phyloP scores from a whole-genome alignment of 495 filamentous ascomycete genomes.

The Tetracladium setigerum region DNA sequence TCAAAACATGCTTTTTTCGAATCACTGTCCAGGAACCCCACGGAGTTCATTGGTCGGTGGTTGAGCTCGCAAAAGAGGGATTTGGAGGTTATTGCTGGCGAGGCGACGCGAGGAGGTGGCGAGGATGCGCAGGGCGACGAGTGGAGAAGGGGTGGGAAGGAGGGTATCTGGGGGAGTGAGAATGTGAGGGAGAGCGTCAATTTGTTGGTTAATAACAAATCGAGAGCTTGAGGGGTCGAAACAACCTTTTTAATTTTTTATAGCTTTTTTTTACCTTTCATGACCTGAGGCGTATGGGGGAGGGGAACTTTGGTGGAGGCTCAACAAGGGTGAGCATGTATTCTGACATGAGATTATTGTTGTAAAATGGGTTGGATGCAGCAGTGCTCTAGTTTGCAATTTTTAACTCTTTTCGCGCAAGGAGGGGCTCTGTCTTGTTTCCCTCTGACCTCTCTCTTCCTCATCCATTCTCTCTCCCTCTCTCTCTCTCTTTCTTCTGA shows the following conservation, averaged over 20 bases:
- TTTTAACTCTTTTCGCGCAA: too few species aligned
- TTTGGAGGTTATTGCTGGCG: slow-evolving; percentile 82
- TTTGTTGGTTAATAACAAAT: slow-evolving; percentile 30
- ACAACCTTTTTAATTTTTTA: too few species aligned
- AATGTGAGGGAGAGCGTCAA: slow-evolving; percentile 51
- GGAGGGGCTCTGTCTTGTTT: too few species aligned
- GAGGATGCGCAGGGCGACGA: slow-evolving; percentile 49
- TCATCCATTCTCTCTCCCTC: too few species aligned
- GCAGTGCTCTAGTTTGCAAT: too few species aligned
- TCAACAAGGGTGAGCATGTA: too few species aligned
- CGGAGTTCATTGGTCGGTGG: slow-evolving; percentile 74
- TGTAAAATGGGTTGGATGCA: too few species aligned
- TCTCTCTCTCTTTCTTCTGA: background rate
- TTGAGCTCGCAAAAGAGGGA: slow-evolving; percentile 82
- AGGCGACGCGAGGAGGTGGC: slow-evolving; percentile 60
- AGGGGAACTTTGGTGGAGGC: too few species aligned
- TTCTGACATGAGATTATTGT: too few species aligned
- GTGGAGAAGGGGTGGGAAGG: slow-evolving; percentile 44
- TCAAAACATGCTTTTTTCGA: slow-evolving; percentile 81
- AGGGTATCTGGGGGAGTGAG: slow-evolving; percentile 42
- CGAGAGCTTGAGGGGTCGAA: slow-evolving; percentile 22
- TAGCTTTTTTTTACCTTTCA: too few species aligned
- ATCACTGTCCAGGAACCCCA: slow-evolving; percentile 70
- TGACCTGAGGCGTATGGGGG: too few species aligned
- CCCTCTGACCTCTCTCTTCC: too few species aligned